A percentile compares a stretch with the other conserved stretches of the same genome.
Evolutionary conservation across 768 basidiomycete genomes (phyloP).

Genomic region (Thelephora aurantiotincta): DNA sequence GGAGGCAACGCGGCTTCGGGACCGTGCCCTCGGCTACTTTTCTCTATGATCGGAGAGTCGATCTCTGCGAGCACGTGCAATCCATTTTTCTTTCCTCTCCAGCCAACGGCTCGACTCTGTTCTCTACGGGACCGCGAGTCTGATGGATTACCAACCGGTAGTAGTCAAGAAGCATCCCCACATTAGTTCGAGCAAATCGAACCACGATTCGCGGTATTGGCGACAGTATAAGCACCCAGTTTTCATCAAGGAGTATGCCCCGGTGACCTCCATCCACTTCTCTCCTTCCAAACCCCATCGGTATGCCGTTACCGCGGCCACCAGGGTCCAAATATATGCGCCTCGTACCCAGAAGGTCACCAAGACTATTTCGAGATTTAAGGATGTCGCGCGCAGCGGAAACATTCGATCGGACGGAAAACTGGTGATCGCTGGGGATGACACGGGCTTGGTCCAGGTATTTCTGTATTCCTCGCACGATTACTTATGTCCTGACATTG

Average conservation of each 20-base stretch:
- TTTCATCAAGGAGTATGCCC: slow-evolving; percentile 95
- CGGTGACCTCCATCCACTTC: slow-evolving; percentile 91
- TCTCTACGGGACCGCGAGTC: slow-evolving; percentile 1
- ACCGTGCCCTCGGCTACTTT: no score
- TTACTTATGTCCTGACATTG: not conserved
- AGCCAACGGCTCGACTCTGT: not conserved
- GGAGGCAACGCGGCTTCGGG: no score
- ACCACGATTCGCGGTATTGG: slow-evolving; percentile 73
- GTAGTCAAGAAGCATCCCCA: slow-evolving; percentile 45
- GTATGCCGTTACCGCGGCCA: slow-evolving; percentile 92
- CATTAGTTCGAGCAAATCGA: slow-evolving; percentile 43
- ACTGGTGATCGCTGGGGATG: slow-evolving; percentile 88
- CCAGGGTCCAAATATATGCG: slow-evolving; percentile 89
- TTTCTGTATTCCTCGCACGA: not conserved
- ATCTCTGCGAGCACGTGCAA: no score
- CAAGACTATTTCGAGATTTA: slow-evolving; percentile 94
- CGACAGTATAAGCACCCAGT: slow-evolving; percentile 80
- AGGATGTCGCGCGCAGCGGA: slow-evolving; percentile 86
- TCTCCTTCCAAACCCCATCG: slow-evolving; percentile 76
- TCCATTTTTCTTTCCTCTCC: no score
- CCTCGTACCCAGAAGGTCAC: slow-evolving; percentile 92
- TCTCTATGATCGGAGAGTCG: no score
- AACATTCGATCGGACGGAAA: slow-evolving; percentile 88
- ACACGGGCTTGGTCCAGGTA: slow-evolving; percentile 77
- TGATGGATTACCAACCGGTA: slow-evolving; percentile 75